Conservation (phyloP, 257 asterid genomes). For the Leptodermis oblonga region DNA sequence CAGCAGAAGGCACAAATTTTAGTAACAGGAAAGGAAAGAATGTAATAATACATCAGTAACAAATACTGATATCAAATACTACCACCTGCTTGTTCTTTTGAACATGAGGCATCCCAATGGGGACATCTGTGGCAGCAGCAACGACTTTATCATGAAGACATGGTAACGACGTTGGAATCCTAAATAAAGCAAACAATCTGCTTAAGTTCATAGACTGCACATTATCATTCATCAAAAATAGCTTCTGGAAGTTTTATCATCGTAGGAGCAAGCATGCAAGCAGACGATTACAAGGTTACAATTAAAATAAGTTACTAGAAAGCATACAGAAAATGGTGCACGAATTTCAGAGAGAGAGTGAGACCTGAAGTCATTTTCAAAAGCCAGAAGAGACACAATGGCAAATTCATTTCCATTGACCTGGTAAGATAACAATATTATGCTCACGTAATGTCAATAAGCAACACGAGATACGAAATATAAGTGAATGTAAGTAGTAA, state of each 20-base stretch:
- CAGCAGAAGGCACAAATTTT: constrained; percentile 23
- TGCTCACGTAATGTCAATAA: constrained; percentile 5
- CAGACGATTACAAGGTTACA: neutral
- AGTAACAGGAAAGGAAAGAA: constrained; percentile 18
- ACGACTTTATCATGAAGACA: constrained; percentile 70
- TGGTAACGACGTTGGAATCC: constrained; percentile 63
- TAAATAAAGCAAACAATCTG: constrained; percentile 17
- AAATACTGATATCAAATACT: constrained; percentile 10
- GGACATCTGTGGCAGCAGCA: constrained; percentile 58
- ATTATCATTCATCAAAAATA: neutral
- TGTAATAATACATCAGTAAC: neutral
- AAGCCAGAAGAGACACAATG: constrained; percentile 64
- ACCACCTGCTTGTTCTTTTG: constrained; percentile 59
- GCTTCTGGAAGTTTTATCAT: neutral
- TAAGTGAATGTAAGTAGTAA: neutral
- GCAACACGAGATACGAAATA: neutral
- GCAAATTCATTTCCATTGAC: constrained; percentile 81
- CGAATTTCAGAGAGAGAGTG: constrained; percentile 20
- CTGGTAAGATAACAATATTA: constrained; percentile 28
- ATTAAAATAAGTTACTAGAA: neutral
- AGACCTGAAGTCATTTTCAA: constrained; percentile 75
- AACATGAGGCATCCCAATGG: constrained; percentile 37
- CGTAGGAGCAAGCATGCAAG: neutral
- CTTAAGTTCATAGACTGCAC: neutral
- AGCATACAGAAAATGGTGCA: neutral